Conservation (phyloP, 257 asterid genomes). For the Galeopsis tetrahit region DNA sequence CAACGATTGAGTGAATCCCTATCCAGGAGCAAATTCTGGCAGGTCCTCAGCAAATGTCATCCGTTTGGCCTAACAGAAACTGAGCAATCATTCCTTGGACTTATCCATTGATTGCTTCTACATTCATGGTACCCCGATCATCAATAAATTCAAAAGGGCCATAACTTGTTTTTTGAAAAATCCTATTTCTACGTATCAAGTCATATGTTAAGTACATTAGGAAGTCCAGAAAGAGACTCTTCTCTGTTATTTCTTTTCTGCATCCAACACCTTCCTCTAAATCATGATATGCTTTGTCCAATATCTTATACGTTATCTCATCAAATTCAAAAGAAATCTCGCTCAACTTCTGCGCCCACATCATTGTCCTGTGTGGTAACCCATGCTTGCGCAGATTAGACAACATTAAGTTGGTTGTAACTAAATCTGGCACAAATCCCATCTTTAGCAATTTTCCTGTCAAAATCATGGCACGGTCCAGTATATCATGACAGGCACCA, state of each 20-base stretch:
- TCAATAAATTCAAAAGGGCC: slow-evolving; percentile 42
- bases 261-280: slow-evolving; percentile 53
- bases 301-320: slow-evolving; percentile 65
- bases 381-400: slow-evolving; percentile 89
- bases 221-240: slow-evolving; percentile 79
- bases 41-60: slow-evolving; percentile 26
- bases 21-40: slow-evolving; percentile 20
- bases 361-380: slow-evolving; percentile 69
- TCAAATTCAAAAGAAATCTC: slow-evolving; percentile 81
- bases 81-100: slow-evolving; percentile 26
- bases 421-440: slow-evolving; percentile 83
- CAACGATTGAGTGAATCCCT: slow-evolving; percentile 5
- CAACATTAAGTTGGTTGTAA: slow-evolving; percentile 71
- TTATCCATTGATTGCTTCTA: slow-evolving; percentile 45
- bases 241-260: slow-evolving; percentile 55
- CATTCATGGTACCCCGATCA: slow-evolving; percentile 33
- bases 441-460: slow-evolving; percentile 83
- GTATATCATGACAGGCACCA: slow-evolving; percentile 73
- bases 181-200: slow-evolving; percentile 53
- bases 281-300: slow-evolving; percentile 64
- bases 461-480: slow-evolving; percentile 87
- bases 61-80: slow-evolving; percentile 29
- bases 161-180: slow-evolving; percentile 36
- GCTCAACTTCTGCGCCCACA: slow-evolving; percentile 88
- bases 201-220: slow-evolving; percentile 89